Percentiles rank a stretch among this genome's conserved stretches.
Conservation (phyloP, 257 asterid species). For the Solanum ossicruentum region DNA sequence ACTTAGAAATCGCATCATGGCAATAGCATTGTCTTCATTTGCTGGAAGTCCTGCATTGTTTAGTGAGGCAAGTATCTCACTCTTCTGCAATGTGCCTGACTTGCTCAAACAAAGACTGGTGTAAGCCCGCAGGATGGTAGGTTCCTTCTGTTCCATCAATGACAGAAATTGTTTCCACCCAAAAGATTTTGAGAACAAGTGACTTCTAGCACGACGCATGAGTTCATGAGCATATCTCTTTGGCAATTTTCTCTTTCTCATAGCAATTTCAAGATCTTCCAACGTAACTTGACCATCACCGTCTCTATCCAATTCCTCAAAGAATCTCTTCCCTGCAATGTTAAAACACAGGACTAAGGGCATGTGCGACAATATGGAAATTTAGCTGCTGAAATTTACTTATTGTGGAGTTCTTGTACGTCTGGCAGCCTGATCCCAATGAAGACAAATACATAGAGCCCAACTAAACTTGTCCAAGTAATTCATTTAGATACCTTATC, state of each 20-base stretch:
- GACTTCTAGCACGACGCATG: constrained; percentile 84
- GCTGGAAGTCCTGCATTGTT: constrained; percentile 95
- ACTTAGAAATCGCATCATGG: constrained; percentile 98
- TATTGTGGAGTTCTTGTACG: background rate
- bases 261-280: constrained; percentile 94
- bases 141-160: constrained; percentile 97
- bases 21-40: constrained; percentile 96
- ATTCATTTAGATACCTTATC: background rate
- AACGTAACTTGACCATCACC: constrained; percentile 96
- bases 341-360: background rate
- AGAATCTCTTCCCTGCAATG: constrained; percentile 81
- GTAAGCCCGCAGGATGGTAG: constrained; percentile 93
- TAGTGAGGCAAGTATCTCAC: constrained; percentile 83
- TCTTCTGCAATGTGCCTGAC: constrained; percentile 88
- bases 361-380: background rate
- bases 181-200: constrained; percentile 83
- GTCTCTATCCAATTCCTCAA: constrained; percentile 92
- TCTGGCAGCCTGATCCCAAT: background rate
- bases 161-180: constrained; percentile 97
- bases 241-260: constrained; percentile 90
- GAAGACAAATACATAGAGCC: background rate
- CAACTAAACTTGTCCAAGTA: background rate
- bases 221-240: constrained; percentile 86
- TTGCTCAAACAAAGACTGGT: constrained; percentile 96
- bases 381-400: background rate